A percentile compares a stretch with the other conserved stretches of the same genome.
phyloP scores from a whole-genome alignment of 2,329 filamentous ascomycete species.

The Aphanocladium album region DNA sequence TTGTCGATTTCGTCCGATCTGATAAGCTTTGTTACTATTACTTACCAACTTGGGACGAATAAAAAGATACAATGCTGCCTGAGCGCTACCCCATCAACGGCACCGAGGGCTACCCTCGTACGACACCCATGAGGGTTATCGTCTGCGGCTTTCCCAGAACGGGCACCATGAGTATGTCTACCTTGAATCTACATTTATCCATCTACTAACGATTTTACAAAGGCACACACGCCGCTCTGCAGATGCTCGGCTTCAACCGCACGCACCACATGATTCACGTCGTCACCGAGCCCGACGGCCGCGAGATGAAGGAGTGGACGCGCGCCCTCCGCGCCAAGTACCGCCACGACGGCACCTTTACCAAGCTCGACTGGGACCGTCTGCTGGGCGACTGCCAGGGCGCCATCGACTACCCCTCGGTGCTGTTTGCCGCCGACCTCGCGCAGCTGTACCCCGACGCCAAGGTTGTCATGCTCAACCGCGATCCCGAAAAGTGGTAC shows the following conservation, averaged over 20 bases:
- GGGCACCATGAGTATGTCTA: constrained; percentile 6
- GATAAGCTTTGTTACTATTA: background rate
- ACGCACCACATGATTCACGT: constrained; percentile 13
- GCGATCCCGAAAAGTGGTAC: constrained; percentile 16
- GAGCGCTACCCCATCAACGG: constrained; percentile 8
- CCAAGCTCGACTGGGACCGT: constrained; percentile 15
- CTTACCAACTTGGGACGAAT: background rate
- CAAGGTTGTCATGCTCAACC: constrained; percentile 17
- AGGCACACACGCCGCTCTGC: constrained; percentile 10
- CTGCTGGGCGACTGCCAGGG: constrained; percentile 17
- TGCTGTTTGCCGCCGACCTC: constrained; percentile 17
- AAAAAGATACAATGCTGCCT: background rate
- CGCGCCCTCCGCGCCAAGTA: constrained; percentile 10
- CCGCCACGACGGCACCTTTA: constrained; percentile 1
- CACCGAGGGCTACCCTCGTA: constrained; percentile 12
- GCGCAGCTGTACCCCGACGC: constrained; percentile 17
- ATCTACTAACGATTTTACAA: background rate
- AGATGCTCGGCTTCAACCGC: constrained; percentile 17
- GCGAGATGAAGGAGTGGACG: constrained; percentile 9
- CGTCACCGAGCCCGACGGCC: background rate
- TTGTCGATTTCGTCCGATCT: background rate
- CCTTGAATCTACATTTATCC: background rate
- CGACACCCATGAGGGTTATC: constrained; percentile 8
- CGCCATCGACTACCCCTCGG: constrained; percentile 16
- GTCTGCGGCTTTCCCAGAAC: constrained; percentile 12